A percentile compares a stretch with the other conserved stretches of the same genome.
These are phyloP conservation scores for Gryganskiella cystojenkinii DNA, from an alignment of 192 early-diverging fungal genomes.

Conservation along the genomic window DNA sequence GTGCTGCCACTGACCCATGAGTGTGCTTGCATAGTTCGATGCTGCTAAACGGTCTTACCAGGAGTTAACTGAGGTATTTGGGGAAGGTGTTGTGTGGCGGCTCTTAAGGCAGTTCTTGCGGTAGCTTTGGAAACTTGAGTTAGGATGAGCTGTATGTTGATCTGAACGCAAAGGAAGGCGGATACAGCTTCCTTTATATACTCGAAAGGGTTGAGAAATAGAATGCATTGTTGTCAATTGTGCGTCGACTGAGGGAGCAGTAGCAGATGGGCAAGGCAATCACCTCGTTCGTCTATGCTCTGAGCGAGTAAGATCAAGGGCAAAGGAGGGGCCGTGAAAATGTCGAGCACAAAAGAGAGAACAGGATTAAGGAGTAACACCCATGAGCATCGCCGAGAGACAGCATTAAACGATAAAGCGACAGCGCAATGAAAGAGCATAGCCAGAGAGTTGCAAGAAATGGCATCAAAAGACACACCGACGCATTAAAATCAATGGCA, in stretches of 20 bases:
- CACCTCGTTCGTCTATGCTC: too few relatives aligned
- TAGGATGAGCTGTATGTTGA: not conserved
- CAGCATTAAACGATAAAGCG: too few relatives aligned
- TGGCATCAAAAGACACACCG: too few relatives aligned
- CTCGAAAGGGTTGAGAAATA: not conserved
- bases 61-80: not conserved
- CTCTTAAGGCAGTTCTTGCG: not conserved
- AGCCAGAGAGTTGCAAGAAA: too few relatives aligned
- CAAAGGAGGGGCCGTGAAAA: too few relatives aligned
- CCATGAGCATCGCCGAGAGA: too few relatives aligned
- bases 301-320: too few relatives aligned
- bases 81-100: not conserved
- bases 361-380: too few relatives aligned
- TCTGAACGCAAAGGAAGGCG: not conserved
- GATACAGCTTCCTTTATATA: not conserved
- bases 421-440: too few relatives aligned
- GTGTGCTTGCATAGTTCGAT: not conserved
- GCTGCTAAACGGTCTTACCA: not conserved
- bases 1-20: not conserved
- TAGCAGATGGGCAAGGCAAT: too few relatives aligned
- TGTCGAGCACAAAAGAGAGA: too few relatives aligned
- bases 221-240: not conserved
- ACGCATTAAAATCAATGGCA: too few relatives aligned
- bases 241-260: not conserved
- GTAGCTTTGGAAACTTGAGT: not conserved